A percentile compares a stretch with the other conserved stretches of the same genome.
Conservation (phyloP, 176 grass and related monocot species). For the Rhynchospora tenuis region DNA sequence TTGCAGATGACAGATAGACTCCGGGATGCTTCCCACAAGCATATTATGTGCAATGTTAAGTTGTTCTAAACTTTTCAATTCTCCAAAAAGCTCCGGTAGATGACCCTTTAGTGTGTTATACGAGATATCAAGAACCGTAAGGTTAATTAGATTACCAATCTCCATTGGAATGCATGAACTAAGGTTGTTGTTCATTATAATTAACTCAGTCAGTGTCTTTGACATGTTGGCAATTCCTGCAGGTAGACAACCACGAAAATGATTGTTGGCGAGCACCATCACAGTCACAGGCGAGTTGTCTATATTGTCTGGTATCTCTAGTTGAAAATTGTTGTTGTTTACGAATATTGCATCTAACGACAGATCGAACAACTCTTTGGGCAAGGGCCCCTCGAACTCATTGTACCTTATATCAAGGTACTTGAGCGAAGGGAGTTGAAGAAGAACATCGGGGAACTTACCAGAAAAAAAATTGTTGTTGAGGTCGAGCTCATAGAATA, state of each 20-base stretch:
- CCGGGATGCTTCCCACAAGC: background rate
- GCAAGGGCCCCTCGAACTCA: conserved; percentile 64
- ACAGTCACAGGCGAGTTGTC: conserved; percentile 58
- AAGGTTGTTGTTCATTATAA: conserved; percentile 50
- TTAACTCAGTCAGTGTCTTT: conserved; percentile 51
- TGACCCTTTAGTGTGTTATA: conserved; percentile 42
- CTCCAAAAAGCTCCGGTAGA: conserved; percentile 33
- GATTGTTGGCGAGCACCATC: conserved; percentile 57
- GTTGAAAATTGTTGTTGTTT: conserved; percentile 66
- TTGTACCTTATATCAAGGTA: conserved; percentile 76
- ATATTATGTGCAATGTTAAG: conserved; percentile 47
- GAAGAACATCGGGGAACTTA: conserved; percentile 54
- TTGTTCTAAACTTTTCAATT: conserved; percentile 44
- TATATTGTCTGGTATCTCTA: conserved; percentile 47
- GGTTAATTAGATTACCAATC: conserved; percentile 40
- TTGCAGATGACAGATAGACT: background rate
- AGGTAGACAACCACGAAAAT: conserved; percentile 47
- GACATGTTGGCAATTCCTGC: conserved; percentile 61
- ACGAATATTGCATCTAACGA: conserved; percentile 78
- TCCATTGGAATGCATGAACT: conserved; percentile 42
- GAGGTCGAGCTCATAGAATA: conserved; percentile 78
- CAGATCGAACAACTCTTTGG: conserved; percentile 42
- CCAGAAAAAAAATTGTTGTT: conserved; percentile 89
- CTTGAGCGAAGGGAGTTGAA: conserved; percentile 35
- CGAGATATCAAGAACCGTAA: conserved; percentile 61